Evolutionary conservation across 2,329 filamentous ascomycete species (phyloP), one percentile per base, ranked within the genome.

Genomic region (Phialophora chinensis): DNA sequence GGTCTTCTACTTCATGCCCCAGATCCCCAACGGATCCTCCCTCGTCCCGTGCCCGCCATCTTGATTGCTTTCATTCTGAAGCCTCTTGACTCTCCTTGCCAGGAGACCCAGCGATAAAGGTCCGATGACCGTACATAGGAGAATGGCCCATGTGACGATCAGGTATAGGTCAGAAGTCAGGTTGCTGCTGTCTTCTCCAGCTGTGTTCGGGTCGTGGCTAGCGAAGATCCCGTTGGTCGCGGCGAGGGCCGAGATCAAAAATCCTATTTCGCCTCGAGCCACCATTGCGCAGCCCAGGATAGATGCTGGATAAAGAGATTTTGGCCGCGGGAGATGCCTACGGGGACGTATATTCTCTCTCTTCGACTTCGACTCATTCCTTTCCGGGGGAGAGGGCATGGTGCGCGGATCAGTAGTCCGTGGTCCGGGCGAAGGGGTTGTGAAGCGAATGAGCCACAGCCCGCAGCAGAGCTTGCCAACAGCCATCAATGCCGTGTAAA

Each of bases 231-330:
- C 82, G 14, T 80, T 78, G 4, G 78, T 83, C 72, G 91, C 84
- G 0, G 89, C 89, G 0, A 93, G 76, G 0, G 88, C 87, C 0
- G 88, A 88, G 67, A 95, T 91, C 52, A 94, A 76, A 68, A 92
- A 92, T 0, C 91, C 90, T 38, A 94, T 91, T 75, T 95, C 91
- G 0, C 91, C 91, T n/a, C 91, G 83, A 0, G 91, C 87, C 0
- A 90, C 85, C 91, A 94, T 94, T 2, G 86, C 86, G 20, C 85
- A 80, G 0, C 88, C 88, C 0, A 93, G 78, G 2, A 93, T 87
- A 0, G 84, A 81, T 0, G 87, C 84, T 0, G 90, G 90, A 68
- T 92, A 89, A 0, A 91, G 78, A 0, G 89, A 92, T 2, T 62
- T 70, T 4, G 68, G 68, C 3, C 62, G 59, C 8, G 65, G 42